phyloP scores from a whole-genome alignment of 2,329 filamentous ascomycete species.

The Parastagonospora avenae region DNA sequence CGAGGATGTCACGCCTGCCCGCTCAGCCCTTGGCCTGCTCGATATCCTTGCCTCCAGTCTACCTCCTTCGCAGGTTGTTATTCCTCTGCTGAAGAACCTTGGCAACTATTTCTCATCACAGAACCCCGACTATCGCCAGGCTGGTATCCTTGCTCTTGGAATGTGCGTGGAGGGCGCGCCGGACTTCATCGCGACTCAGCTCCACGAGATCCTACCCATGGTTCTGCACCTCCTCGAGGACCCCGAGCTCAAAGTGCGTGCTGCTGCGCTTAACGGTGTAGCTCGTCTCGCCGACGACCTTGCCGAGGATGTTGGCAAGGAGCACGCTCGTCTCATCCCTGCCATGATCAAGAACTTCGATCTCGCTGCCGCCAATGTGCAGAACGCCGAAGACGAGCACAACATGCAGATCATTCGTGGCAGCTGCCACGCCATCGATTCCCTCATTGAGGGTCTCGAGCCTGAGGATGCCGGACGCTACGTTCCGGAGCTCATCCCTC shows the following conservation, averaged over 20 bases:
- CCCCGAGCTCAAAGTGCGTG: slow-evolving; percentile 79
- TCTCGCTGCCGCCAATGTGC: slow-evolving; percentile 70
- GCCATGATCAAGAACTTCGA: slow-evolving; percentile 88
- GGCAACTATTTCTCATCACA: slow-evolving; percentile 77
- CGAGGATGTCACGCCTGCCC: slow-evolving; percentile 83
- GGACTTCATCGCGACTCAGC: slow-evolving; percentile 94
- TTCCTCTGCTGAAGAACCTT: slow-evolving; percentile 86
- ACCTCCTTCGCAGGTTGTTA: slow-evolving; percentile 90
- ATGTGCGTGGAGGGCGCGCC: slow-evolving; percentile 96
- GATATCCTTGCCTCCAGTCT: slow-evolving; percentile 88
- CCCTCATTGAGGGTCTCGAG: slow-evolving; percentile 84
- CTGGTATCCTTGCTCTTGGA: slow-evolving; percentile 87
- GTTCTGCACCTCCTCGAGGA: slow-evolving; percentile 85
- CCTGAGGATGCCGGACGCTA: slow-evolving; percentile 81
- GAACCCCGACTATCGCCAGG: slow-evolving; percentile 81
- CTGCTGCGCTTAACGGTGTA: slow-evolving; percentile 84
- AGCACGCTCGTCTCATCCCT: slow-evolving; percentile 84
- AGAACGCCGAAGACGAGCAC: slow-evolving; percentile 69
- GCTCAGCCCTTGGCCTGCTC: slow-evolving; percentile 83
- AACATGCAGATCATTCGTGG: slow-evolving; percentile 86
- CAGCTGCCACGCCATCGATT: slow-evolving; percentile 88
- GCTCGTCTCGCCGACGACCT: slow-evolving; percentile 92
- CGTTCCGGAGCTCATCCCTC: slow-evolving; percentile 79
- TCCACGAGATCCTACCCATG: slow-evolving; percentile 82
- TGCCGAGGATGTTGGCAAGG: slow-evolving; percentile 82